Percentiles rank a stretch among this genome's conserved stretches.
phyloP scores from a whole-genome alignment of 1,139 yeast genomes.

The Diutina mesorugosa region DNA sequence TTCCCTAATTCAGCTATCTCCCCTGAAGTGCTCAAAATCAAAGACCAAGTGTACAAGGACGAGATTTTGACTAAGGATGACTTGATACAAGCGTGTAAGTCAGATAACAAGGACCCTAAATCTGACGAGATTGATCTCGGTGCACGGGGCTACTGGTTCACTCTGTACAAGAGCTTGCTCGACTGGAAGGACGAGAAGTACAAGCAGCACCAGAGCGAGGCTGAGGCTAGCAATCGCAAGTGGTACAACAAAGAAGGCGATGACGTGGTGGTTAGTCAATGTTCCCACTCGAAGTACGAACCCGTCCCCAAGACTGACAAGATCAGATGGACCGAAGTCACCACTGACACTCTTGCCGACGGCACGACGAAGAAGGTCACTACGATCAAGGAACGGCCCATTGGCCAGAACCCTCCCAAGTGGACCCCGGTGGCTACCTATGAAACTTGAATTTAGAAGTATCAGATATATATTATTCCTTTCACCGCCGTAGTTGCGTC shows the following conservation, averaged over 20 bases:
- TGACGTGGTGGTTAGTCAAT: neutral
- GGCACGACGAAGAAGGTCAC: neutral
- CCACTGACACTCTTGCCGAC: neutral
- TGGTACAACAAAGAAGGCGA: neutral
- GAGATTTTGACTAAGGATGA: conserved; percentile 41
- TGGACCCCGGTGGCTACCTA: neutral
- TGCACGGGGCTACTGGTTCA: conserved; percentile 32
- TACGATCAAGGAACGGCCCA: neutral
- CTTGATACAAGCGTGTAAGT: conserved; percentile 14
- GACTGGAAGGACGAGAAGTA: conserved; percentile 40
- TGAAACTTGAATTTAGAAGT: neutral
- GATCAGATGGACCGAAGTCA: neutral
- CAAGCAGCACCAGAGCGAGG: neutral
- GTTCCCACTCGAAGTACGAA: neutral
- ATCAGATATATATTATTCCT: neutral
- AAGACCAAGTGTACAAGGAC: conserved; percentile 8
- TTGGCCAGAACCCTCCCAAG: neutral
- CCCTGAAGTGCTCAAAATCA: conserved; percentile 17
- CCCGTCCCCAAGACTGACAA: neutral
- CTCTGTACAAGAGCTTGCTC: conserved; percentile 49
- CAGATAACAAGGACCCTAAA: conserved; percentile 5
- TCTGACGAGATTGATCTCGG: conserved; percentile 24
- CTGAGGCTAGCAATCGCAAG: neutral
- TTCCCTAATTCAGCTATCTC: conserved; percentile 49
- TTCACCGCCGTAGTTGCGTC: neutral